These are phyloP conservation scores for Ceratonia siliqua DNA, from an alignment of 306 rosid species.

Conservation along the genomic window DNA sequence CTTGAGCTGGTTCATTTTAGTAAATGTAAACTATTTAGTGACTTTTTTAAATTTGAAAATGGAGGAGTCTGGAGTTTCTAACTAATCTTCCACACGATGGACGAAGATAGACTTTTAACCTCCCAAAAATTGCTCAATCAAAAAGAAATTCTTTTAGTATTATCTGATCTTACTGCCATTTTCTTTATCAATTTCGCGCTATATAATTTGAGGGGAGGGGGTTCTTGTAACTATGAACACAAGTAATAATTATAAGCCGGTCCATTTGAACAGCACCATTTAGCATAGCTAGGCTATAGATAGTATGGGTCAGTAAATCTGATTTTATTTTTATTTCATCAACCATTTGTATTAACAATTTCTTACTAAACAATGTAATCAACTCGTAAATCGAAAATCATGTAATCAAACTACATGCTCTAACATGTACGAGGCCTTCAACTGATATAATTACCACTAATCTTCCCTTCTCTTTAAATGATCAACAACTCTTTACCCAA, in stretches of 20 bases:
- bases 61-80: neutral
- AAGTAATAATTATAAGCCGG: too few relatives aligned
- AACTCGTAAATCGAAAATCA: constrained; percentile 1
- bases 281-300: neutral
- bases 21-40: too few relatives aligned
- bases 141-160: too few relatives aligned
- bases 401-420: constrained; percentile 8
- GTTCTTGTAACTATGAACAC: too few relatives aligned
- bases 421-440: constrained; percentile 22
- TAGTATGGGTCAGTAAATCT: neutral
- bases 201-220: too few relatives aligned
- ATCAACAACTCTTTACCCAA: constrained; percentile 41
- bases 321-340: neutral
- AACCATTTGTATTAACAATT: constrained; percentile 8
- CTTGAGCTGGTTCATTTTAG: too few relatives aligned
- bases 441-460: constrained; percentile 25
- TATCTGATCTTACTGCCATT: too few relatives aligned
- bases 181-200: too few relatives aligned
- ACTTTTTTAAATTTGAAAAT: too few relatives aligned
- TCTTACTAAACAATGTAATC: constrained; percentile 4
- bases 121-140: neutral
- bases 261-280: neutral
- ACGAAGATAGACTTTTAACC: neutral
- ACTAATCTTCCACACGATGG: neutral
- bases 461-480: constrained; percentile 1